phyloP scores from a whole-genome alignment of 768 basidiomycete species.

The Mycena floridula region DNA sequence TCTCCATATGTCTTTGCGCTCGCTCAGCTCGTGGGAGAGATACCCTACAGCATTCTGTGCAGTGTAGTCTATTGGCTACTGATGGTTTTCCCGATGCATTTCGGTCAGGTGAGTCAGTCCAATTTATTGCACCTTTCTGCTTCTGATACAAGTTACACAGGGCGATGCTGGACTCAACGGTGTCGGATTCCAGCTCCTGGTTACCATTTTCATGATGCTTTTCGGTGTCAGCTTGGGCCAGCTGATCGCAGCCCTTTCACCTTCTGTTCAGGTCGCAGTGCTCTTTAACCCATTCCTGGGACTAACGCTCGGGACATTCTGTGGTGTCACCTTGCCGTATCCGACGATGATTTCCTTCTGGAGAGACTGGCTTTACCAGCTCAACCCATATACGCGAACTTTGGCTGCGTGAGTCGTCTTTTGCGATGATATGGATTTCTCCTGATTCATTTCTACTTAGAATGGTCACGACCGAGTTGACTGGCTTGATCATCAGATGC shows the following conservation, averaged over 20 bases:
- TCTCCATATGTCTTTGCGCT: slow-evolving; percentile 81
- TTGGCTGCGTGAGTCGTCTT: slow-evolving; percentile 40
- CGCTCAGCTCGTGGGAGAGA: slow-evolving; percentile 75
- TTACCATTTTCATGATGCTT: slow-evolving; percentile 64
- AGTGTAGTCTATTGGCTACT: slow-evolving; percentile 70
- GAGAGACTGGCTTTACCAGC: slow-evolving; percentile 73
- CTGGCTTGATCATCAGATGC: slow-evolving; percentile 61
- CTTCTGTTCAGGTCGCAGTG: slow-evolving; percentile 73
- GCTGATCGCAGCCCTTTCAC: slow-evolving; percentile 68
- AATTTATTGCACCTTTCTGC: no score
- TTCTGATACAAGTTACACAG: slow-evolving; percentile 58
- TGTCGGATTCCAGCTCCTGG: slow-evolving; percentile 66
- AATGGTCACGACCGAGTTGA: no score
- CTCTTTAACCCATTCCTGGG: slow-evolving; percentile 75
- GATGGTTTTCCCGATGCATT: slow-evolving; percentile 68
- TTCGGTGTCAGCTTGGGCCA: slow-evolving; percentile 73
- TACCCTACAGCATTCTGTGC: slow-evolving; percentile 70
- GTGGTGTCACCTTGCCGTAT: slow-evolving; percentile 75
- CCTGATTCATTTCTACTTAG: slow-evolving; percentile 10
- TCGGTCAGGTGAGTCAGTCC: no score
- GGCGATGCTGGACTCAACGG: slow-evolving; percentile 54
- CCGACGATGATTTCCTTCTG: slow-evolving; percentile 61
- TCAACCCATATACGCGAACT: slow-evolving; percentile 65
- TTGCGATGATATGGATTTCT: neutral
- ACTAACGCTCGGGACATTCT: slow-evolving; percentile 63